Base-by-base conservation (phyloP, 768 basidiomycete genomes). In the Agrocybe pediades region DNA sequence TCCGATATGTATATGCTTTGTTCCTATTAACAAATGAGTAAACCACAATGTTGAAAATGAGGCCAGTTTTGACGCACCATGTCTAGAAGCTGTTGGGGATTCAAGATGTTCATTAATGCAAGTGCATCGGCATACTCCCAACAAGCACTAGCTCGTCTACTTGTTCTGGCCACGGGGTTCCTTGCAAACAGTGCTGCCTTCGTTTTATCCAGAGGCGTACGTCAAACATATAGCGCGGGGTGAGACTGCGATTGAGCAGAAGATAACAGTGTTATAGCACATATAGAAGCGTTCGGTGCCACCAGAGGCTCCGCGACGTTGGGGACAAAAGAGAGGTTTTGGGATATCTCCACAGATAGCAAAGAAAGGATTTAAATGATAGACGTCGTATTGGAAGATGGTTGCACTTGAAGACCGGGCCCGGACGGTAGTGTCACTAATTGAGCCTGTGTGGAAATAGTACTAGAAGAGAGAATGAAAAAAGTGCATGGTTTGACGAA, bases 401-500 rank as follows among this genome's bases (percentile, higher is more conserved):
- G 65, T 17, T 67, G 71, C 8, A 58, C 53, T 53, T 67, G 62
- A 58, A 57, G 7, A 62, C 54, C 8, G n/a, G n/a, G n/a, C n/a
- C n/a, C n/a, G 70, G 55, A 65, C n/a, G 66, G 41, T 43, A 66
- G 65, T 17, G n/a, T n/a, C n/a, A n/a, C n/a, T n/a, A n/a, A n/a
- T n/a, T n/a, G n/a, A n/a, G n/a, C n/a, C n/a, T n/a, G n/a, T n/a
- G 67, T 49, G 36, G 73, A 62, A 3, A 88, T 79, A 1, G 85
- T 78, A 1, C 87, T 87, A 0, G 87, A 74, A 3, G 92, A 90
- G 9, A 93, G 76, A 21, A 90, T 74, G n/a, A 7, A 90, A 83
- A 59, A 92, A 79, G 94, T 72, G 59, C 93, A 95, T 1, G 92
- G 92, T 58, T 83, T 84, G 48, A 90, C 75, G 50, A 84, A 86